Conservation (phyloP, 306 rosid genomes). For the Sechiopsis laciniata region DNA sequence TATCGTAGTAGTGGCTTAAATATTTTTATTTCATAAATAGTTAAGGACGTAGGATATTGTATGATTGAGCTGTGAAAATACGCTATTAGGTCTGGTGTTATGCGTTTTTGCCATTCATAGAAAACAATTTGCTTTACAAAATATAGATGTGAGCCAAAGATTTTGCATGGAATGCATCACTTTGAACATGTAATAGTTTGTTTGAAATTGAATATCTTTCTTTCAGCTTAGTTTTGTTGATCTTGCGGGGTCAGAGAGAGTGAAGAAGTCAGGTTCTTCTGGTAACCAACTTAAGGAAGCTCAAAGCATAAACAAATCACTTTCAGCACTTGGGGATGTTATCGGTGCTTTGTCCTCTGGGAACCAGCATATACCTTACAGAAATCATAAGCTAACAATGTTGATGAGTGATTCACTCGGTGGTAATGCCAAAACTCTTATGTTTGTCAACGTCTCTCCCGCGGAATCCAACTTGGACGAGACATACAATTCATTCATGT, state of each 20-base stretch:
- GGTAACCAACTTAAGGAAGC: constrained; percentile 94
- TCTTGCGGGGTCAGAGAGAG: constrained; percentile 93
- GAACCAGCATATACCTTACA: constrained; percentile 84
- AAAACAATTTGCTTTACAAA: too few species aligned
- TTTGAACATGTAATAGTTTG: background rate
- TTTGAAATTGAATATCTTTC: background rate
- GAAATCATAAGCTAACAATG: constrained; percentile 94
- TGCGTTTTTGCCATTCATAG: too few species aligned
- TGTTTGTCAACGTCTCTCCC: constrained; percentile 93
- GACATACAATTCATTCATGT: constrained; percentile 81
- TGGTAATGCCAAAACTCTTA: constrained; percentile 90
- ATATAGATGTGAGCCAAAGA: background rate
- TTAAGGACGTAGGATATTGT: too few species aligned
- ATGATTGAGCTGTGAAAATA: too few species aligned
- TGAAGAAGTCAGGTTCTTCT: constrained; percentile 85
- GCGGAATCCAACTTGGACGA: constrained; percentile 81
- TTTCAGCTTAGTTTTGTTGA: constrained; percentile 89
- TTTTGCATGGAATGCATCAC: background rate
- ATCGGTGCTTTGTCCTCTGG: constrained; percentile 78
- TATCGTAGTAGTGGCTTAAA: constrained; percentile 16
- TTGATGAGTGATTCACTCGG: constrained; percentile 96
- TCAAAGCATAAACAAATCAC: constrained; percentile 92
- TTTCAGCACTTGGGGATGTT: constrained; percentile 93
- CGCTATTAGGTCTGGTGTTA: too few species aligned
- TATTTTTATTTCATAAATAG: background rate